Evolutionary conservation across 1,139 yeast species (phyloP).

Genomic region (Nadsonia starkeyi-henricii): DNA sequence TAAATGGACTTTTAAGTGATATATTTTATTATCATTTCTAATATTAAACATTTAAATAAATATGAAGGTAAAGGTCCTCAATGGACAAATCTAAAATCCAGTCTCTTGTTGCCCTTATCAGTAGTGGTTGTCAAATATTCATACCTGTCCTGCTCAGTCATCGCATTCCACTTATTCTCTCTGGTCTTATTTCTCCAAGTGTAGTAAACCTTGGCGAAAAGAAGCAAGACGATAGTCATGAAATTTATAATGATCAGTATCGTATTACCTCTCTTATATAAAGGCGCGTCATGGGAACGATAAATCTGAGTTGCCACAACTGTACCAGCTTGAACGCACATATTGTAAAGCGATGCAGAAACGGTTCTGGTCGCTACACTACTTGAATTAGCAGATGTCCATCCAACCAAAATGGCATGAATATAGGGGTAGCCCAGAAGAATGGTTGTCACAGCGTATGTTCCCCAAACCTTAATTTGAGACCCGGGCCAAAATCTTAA

Average conservation of each 20-base stretch:
- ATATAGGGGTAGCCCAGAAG: conserved; percentile 35
- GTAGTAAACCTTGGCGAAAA: conserved; percentile 26
- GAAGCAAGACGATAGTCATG: conserved; percentile 14
- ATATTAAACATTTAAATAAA: too few relatives aligned
- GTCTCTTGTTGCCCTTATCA: conserved; percentile 40
- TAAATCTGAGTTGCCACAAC: conserved; percentile 40
- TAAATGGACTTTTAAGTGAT: too few relatives aligned
- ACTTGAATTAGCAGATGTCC: conserved; percentile 50
- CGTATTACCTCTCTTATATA: conserved; percentile 40
- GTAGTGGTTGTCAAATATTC: conserved; percentile 30
- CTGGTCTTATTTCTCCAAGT: conserved; percentile 33
- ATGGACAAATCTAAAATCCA: conserved; percentile 34
- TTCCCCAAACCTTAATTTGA: conserved; percentile 35
- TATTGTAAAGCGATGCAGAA: conserved; percentile 46
- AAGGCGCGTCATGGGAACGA: conserved; percentile 40
- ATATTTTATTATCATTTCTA: too few relatives aligned
- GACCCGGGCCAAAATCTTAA: conserved; percentile 40
- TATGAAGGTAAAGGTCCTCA: conserved; percentile 6
- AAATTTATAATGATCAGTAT: conserved; percentile 28
- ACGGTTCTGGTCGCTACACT: conserved; percentile 45
- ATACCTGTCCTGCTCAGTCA: conserved; percentile 34
- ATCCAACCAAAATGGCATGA: conserved; percentile 42
- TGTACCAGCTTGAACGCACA: conserved; percentile 42
- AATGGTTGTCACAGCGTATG: conserved; percentile 36
- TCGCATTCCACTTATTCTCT: conserved; percentile 32